These are phyloP conservation scores for Yamadazyma dendronema DNA, from an alignment of 1,139 yeast species.

Conservation along the genomic window DNA sequence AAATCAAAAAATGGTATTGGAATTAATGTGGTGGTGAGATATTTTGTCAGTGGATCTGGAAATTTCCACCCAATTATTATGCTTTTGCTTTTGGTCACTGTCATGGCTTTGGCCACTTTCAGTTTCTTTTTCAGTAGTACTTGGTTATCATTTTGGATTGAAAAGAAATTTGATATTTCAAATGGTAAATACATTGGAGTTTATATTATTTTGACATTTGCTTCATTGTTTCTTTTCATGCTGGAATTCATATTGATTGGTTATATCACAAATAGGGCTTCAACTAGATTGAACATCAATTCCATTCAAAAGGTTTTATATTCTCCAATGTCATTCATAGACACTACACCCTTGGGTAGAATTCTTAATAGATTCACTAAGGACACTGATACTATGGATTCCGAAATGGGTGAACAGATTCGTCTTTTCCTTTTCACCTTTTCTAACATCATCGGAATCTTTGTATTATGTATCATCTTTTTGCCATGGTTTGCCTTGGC, in stretches of 20 bases:
- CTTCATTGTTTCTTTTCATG: slow-evolving; percentile 35
- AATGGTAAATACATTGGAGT: slow-evolving; percentile 69
- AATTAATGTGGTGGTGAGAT: slow-evolving; percentile 33
- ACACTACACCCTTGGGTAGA: slow-evolving; percentile 62
- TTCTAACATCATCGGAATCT: slow-evolving; percentile 59
- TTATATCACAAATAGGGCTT: slow-evolving; percentile 51
- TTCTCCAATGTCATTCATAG: slow-evolving; percentile 58
- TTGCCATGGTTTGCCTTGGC: slow-evolving; percentile 62
- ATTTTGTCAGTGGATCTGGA: slow-evolving; percentile 60
- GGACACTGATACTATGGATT: slow-evolving; percentile 83
- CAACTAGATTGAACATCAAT: slow-evolving; percentile 37
- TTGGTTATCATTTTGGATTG: slow-evolving; percentile 88
- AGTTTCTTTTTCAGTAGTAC: slow-evolving; percentile 65
- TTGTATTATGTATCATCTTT: slow-evolving; percentile 66
- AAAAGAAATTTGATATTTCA: slow-evolving; percentile 48
- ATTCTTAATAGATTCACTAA: slow-evolving; percentile 66
- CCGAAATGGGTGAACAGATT: slow-evolving; percentile 63
- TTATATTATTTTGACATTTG: slow-evolving; percentile 57
- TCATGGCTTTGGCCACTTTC: slow-evolving; percentile 51
- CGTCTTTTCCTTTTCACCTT: slow-evolving; percentile 46
- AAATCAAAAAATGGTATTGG: slow-evolving; percentile 39
- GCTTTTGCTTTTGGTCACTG: slow-evolving; percentile 13
- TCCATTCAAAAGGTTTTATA: slow-evolving; percentile 65
- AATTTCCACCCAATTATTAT: slow-evolving; percentile 23
- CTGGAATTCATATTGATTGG: slow-evolving; percentile 50